These are phyloP conservation scores for Clonostachys chloroleuca DNA, from an alignment of 2,329 filamentous ascomycete species.

Conservation along the genomic window DNA sequence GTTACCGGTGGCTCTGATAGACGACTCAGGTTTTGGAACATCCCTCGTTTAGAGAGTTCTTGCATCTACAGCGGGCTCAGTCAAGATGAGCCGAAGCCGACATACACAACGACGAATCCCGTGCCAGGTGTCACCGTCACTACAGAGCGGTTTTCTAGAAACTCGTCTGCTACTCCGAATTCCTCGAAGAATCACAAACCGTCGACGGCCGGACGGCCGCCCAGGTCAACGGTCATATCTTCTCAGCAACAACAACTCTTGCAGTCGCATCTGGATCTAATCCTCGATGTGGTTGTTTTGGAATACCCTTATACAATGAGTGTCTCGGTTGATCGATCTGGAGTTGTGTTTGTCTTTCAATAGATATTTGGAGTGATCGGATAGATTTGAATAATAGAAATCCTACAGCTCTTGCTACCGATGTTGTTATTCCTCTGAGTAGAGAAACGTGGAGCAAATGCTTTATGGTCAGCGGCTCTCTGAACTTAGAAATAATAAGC, in stretches of 20 bases:
- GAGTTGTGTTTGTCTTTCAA: slow-evolving; percentile 80
- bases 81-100: slow-evolving; percentile 66
- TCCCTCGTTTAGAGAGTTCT: slow-evolving; percentile 72
- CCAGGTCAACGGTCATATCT: slow-evolving; percentile 80
- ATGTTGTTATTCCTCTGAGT: no score
- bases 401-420: no score
- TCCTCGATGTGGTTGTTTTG: slow-evolving; percentile 83
- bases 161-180: slow-evolving; percentile 20
- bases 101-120: slow-evolving; percentile 63
- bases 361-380: slow-evolving; percentile 15
- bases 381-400: no score
- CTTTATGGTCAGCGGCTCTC: no score
- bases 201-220: slow-evolving; percentile 34
- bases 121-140: slow-evolving; percentile 61
- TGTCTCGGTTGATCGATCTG: slow-evolving; percentile 82
- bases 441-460: no score
- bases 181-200: slow-evolving; percentile 19
- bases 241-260: slow-evolving; percentile 83
- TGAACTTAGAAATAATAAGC: neutral
- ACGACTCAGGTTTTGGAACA: slow-evolving; percentile 92
- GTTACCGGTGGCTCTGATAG: slow-evolving; percentile 86
- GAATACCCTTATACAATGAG: slow-evolving; percentile 92
- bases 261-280: slow-evolving; percentile 80
- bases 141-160: slow-evolving; percentile 53
- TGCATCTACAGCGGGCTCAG: slow-evolving; percentile 75